Evolutionary conservation across 1,139 yeast genomes (phyloP).

Genomic region (Geotrichum restrictum): DNA sequence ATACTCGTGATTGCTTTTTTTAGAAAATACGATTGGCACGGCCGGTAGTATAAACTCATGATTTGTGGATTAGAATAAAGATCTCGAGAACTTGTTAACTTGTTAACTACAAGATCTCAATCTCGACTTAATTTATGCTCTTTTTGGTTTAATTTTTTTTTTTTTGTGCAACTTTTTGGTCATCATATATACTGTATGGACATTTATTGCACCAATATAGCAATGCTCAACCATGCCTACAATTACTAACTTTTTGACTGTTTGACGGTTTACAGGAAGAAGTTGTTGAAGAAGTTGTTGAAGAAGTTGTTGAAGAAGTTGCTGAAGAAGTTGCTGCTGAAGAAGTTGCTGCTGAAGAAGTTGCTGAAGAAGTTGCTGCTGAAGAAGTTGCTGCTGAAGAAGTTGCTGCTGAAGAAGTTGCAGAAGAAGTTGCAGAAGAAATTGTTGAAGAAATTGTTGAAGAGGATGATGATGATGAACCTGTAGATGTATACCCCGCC

Average conservation of each 20-base stretch:
- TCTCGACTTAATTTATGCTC: not conserved
- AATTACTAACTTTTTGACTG: not conserved
- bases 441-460: constrained; percentile 30
- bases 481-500: constrained; percentile 36
- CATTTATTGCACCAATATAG: constrained; percentile 13
- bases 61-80: no score
- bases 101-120: no score
- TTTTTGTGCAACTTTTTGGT: not conserved
- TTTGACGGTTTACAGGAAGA: constrained; percentile 23
- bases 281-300: constrained; percentile 24
- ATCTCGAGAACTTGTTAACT: no score
- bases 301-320: constrained; percentile 27
- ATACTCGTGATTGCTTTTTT: no score
- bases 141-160: not conserved
- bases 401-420: no score
- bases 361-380: no score
- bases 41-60: no score
- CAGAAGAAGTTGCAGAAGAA: no score
- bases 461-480: constrained; percentile 41
- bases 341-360: no score
- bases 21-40: no score
- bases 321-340: no score
- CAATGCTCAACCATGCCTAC: not conserved
- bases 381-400: no score
- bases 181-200: not conserved